Base-by-base conservation (phyloP, 345 rosid genomes). In the Acer yangbiense region DNA sequence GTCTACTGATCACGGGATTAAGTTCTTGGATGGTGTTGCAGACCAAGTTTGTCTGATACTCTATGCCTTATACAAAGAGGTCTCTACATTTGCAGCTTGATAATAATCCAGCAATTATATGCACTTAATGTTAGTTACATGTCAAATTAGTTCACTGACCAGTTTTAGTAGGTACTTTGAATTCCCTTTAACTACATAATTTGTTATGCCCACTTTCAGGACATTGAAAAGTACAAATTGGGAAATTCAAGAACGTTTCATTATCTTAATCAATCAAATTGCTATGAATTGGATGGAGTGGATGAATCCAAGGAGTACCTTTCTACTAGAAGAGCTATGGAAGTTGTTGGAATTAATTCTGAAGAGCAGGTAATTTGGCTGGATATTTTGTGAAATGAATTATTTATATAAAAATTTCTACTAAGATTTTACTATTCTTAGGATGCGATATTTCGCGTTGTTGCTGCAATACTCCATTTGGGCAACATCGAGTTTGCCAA, bases 381-480 rank as follows among this genome's bases (percentile, higher is more conserved):
- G 27, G 77, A 64, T 72, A 57, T 4, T 50, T 72, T 68, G 77
- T 18, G 13, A 67, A 14, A 48, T 29, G 64, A 80, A 63, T 72
- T 70, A 80, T 55, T 43, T 21, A 18, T 1, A 18, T 29, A 48
- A 66, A 63, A 82, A 65, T 52, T 43, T 82, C 79, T 69, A 61
- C 84, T 80, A 68, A 82, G 46, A 39, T 75, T 39, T 41, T 76
- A 46, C 74, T 73, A 55, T 70, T 77, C 63, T 46, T 79, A 96
- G 99, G 98, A 96, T 82, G 95, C 88, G 35, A 89, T 96, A 81
- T 96, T 96, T 80, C 90, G 87, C 39, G 92, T 94, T 81, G 97
- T 96, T 73, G 99, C 99, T 78, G 98, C 97, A 76, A 90, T 96
- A 77, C 98, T 96, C 76, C 99, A 96, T 86, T 92, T 96, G 81